Evolutionary conservation across 805 yeast species (phyloP).

Genomic region (Kuraishia molischiana): DNA sequence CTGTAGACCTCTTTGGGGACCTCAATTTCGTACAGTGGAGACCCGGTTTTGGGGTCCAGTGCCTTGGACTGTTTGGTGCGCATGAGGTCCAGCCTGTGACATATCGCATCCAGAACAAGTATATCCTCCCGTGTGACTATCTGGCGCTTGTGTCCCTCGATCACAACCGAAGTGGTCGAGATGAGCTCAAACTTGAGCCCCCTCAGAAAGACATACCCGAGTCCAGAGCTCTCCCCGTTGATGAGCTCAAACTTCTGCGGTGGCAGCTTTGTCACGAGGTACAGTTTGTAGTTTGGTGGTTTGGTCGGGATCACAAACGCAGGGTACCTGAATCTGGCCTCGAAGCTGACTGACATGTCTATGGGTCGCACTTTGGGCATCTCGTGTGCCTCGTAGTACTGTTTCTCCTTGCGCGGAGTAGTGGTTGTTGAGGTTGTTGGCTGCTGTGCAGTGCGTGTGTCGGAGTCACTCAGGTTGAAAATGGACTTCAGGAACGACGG

Average conservation of each 20-base stretch:
- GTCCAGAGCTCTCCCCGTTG: slow-evolving; percentile 35
- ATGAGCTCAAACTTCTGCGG: slow-evolving; percentile 18
- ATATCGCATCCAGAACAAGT: slow-evolving; percentile 11
- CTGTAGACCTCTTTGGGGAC: slow-evolving; percentile 29
- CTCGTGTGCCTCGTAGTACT: slow-evolving; percentile 4
- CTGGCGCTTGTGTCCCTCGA: slow-evolving; percentile 12
- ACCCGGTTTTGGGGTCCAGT: slow-evolving; percentile 7
- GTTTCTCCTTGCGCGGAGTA: slow-evolving; percentile 7
- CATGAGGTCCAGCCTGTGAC: slow-evolving; percentile 27
- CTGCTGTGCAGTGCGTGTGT: slow-evolving; percentile 6
- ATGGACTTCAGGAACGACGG: slow-evolving; percentile 2
- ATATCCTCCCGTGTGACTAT: slow-evolving; percentile 10
- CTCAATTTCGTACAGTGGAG: slow-evolving; percentile 28
- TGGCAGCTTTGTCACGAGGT: slow-evolving; percentile 10
- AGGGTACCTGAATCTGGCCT: slow-evolving; percentile 37
- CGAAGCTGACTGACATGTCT: slow-evolving; percentile 33
- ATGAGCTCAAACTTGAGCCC: slow-evolving; percentile 22
- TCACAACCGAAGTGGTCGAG: slow-evolving; percentile 16
- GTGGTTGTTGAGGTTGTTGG: slow-evolving; percentile 1
- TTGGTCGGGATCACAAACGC: slow-evolving; percentile 35
- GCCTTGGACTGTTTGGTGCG: slow-evolving; percentile 19
- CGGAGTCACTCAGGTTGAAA: slow-evolving; percentile 1
- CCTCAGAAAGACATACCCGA: slow-evolving; percentile 34
- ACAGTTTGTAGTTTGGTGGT: slow-evolving; percentile 15
- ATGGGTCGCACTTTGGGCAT: slow-evolving; percentile 18